Evolutionary conservation across 1,284 basidiomycete genomes (phyloP).

Genomic region (Puccinia coronata): DNA sequence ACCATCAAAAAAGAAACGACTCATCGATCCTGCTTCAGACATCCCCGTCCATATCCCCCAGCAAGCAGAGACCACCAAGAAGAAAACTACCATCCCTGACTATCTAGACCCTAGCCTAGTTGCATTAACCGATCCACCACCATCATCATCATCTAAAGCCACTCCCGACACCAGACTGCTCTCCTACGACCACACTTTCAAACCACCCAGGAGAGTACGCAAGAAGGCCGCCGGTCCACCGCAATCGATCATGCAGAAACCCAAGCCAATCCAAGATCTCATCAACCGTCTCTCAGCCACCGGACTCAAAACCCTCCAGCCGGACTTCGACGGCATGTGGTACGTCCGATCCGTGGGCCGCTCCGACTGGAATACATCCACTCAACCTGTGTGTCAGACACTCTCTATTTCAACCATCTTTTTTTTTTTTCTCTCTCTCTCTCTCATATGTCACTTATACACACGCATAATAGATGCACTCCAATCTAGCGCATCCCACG

Average conservation of each 20-base stretch:
- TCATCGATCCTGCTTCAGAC: neutral
- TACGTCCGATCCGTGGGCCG: slow-evolving; percentile 34
- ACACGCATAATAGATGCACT: neutral
- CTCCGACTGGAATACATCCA: slow-evolving; percentile 43
- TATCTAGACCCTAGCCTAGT: slow-evolving; percentile 35
- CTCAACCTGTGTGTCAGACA: slow-evolving; percentile 34
- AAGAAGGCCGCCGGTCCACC: slow-evolving; percentile 44
- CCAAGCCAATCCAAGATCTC: slow-evolving; percentile 21
- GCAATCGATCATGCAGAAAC: slow-evolving; percentile 29
- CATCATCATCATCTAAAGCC: slow-evolving; percentile 50
- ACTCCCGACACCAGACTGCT: neutral
- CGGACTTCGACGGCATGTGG: slow-evolving; percentile 30
- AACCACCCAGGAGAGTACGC: slow-evolving; percentile 26
- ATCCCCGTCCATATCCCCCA: neutral
- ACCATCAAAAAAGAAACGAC: neutral
- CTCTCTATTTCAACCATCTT: neutral
- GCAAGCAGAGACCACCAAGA: neutral
- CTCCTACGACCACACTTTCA: neutral
- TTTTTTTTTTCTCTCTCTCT: too few relatives aligned
- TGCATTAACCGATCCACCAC: neutral
- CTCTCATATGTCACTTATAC: too few relatives aligned
- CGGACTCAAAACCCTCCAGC: slow-evolving; percentile 18
- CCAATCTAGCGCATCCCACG: slow-evolving; percentile 14
- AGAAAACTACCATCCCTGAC: neutral
- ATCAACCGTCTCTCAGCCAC: slow-evolving; percentile 32